Base-by-base conservation (phyloP, 2,329 filamentous ascomycete genomes). In the Penicillium glabrum region DNA sequence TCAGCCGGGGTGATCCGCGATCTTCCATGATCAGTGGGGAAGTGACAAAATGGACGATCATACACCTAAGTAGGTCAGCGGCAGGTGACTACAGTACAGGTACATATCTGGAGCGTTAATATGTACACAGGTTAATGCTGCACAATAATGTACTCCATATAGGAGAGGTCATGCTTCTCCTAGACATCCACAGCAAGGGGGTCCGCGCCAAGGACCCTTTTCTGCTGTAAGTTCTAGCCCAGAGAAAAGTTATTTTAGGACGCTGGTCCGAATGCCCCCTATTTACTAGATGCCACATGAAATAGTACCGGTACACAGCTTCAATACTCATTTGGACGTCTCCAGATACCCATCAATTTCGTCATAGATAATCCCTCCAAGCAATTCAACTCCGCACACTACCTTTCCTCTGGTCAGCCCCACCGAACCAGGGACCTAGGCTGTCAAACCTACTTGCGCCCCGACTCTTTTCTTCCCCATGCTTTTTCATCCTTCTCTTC, bases 391-490 rank as follows among this genome's bases (percentile, higher is more conserved):
- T 16, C 35, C 35, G 29, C n/a, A 21, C 16, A 24, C 16, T 19
- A 23, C 26, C 10, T 48, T 48, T 10, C 19, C 27, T 48, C 19
- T 48, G 16, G 46, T 7, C 35, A 19, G 45, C 31, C 52, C 52
- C 33, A 50, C 53, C 39, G 51, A 46, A 39, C 49, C 46, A 41
- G 33, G 48, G 35, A 41, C 48, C 23, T 31, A 46, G 24, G 24
- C 37, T 48, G 46, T 39, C 44, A 51, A 46, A 45, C 45, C 43
- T 26, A 29, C 35, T 45, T 11, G 10, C 14, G 27, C 48, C 45
- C 44, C 23, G 21, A 24, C 46, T 47, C 54, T 49, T 29, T 56
- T 50, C 51, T 56, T 53, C 24, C 27, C 24, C 46, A 37, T 46
- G 13, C 35, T n/a, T 23, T 13, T 31, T 44, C 35, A 23, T 41